Percentiles rank a stretch among this genome's conserved stretches.
These are phyloP conservation scores for Eucalyptus marginata DNA, from an alignment of 345 rosid genomes.

Conservation along the genomic window DNA sequence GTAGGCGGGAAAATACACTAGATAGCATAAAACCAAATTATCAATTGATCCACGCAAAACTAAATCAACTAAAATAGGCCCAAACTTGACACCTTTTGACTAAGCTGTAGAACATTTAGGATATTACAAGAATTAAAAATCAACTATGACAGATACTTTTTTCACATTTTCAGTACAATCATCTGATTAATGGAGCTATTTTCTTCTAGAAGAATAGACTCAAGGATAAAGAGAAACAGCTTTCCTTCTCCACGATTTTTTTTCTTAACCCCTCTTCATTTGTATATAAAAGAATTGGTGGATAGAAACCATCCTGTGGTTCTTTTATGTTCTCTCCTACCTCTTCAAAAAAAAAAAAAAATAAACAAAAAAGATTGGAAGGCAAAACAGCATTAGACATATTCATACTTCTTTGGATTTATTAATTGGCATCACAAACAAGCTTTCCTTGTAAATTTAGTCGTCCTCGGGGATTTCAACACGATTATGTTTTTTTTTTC, in stretches of 20 bases:
- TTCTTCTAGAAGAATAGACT: background rate
- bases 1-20: background rate
- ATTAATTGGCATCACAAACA: background rate
- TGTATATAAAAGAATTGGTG: background rate
- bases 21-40: background rate
- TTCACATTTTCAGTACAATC: background rate
- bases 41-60: background rate
- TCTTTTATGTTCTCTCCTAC: background rate
- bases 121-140: background rate
- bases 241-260: background rate
- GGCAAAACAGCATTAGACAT: background rate
- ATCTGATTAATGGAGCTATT: background rate
- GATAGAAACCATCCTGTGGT: background rate
- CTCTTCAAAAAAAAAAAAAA: background rate
- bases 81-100: background rate
- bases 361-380: background rate
- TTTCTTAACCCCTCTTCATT: background rate
- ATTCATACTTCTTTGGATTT: background rate
- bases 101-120: background rate
- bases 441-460: background rate
- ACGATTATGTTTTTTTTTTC: background rate
- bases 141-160: background rate
- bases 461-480: background rate
- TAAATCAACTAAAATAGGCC: background rate
- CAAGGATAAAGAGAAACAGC: background rate